Conservation (phyloP, 495 filamentous ascomycete species). For the Aspergillus haitiensis region DNA sequence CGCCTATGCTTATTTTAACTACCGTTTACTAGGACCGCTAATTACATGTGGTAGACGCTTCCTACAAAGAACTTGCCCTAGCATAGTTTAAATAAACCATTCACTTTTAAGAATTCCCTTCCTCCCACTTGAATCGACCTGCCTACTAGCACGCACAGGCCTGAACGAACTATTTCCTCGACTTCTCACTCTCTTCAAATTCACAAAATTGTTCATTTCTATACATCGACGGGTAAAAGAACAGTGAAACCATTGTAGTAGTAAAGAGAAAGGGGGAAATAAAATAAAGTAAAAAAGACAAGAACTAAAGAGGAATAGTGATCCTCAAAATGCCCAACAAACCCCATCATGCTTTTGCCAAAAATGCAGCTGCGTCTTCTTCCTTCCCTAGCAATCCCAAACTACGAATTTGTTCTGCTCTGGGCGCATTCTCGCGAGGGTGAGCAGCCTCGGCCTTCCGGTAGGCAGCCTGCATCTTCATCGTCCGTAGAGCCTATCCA, state of each 20-base stretch:
- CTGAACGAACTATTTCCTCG: no score
- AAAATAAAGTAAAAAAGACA: neutral
- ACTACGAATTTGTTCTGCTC: conserved; percentile 76
- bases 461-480: conserved; percentile 81
- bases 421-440: conserved; percentile 71
- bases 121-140: no score
- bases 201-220: conserved; percentile 36
- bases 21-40: no score
- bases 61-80: no score
- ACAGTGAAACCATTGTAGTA: conserved; percentile 33
- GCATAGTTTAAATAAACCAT: neutral
- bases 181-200: neutral
- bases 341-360: conserved; percentile 39
- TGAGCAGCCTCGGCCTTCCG: conserved; percentile 74
- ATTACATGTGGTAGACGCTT: no score
- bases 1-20: no score
- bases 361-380: conserved; percentile 69
- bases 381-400: conserved; percentile 79
- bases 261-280: conserved; percentile 22
- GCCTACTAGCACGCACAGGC: no score
- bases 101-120: neutral
- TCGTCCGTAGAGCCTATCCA: conserved; percentile 70
- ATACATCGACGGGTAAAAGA: conserved; percentile 41
- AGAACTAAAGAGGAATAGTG: conserved; percentile 28
- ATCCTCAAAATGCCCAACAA: conserved; percentile 24